Base-by-base conservation (phyloP, 192 early-diverging fungal species). In the Chytriomyces sp. region DNA sequence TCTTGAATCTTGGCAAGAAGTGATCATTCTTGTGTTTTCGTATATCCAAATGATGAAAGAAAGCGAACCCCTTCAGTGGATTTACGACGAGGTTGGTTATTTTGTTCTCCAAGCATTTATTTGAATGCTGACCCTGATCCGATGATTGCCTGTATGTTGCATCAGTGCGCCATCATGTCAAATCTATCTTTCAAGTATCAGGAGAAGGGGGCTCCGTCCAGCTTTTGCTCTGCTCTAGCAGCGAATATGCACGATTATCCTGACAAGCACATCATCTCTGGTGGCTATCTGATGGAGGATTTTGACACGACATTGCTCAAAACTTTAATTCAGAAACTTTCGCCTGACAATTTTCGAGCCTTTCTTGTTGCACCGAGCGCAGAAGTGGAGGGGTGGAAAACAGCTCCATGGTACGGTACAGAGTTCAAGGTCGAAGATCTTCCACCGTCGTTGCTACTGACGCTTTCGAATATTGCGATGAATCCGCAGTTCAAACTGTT, bases 1-100 rank as follows among this genome's bases (percentile, higher is more conserved):
- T 10, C 78, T 93, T 35, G 83, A 80, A 44, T 84, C 90, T 57
- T 94, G 92, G 73, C 82, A 94, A 69, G 91, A 95, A 35, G 91
- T 97, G 0, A 84, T 97, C 47, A 67, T 86, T 9, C 85, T 90
- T 18, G 76, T 97, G 20, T 98, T 97, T 82, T 90, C 93, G 78
- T 98, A 95, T 75, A 92, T 98, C 69, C 80, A 91, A 24, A 90
- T 98, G 89, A 79, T 98, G 28, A 86, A 87, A 63, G 68, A 80
- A 16, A 78, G 77, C 47, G 92, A 91, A 44, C 82, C 93, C 59
- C 89, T 92, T 65, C 82, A 90, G 45, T 92, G 92, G 87, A 90
- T 93, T 57, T 97, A 91, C 81, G 86, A 93, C 47, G 96, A 98
- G 87, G 90, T 92, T 18, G 60, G 43, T 18, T 50, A 2, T 73